Evolutionary conservation across 768 basidiomycete species (phyloP).

Genomic region (Russula emetica): DNA sequence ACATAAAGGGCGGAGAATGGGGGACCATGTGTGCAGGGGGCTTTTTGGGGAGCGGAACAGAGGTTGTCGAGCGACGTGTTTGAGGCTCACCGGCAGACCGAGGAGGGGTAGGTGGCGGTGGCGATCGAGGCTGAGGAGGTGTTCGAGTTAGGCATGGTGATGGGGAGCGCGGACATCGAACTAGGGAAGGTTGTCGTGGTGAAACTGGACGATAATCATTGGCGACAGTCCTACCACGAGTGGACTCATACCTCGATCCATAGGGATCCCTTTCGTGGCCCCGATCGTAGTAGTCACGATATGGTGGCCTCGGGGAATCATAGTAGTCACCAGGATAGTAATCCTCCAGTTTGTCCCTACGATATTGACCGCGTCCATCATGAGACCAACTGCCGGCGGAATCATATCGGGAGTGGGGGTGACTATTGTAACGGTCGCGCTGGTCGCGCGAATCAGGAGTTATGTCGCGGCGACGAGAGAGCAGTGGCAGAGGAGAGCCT

Average conservation of each 20-base stretch:
- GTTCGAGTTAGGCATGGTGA: conserved; percentile 27
- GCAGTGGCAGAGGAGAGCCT: conserved; percentile 18
- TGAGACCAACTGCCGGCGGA: conserved; percentile 17
- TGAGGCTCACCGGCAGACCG: conserved; percentile 18
- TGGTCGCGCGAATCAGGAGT: conserved; percentile 18
- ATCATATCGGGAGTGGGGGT: conserved; percentile 13
- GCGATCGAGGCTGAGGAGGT: conserved; percentile 27
- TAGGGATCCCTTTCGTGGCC: conserved; percentile 24
- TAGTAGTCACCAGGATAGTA: conserved; percentile 18
- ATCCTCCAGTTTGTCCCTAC: conserved; percentile 10
- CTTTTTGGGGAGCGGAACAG: conserved; percentile 25
- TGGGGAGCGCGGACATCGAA: conserved; percentile 23
- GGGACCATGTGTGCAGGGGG: not conserved
- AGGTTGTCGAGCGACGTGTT: conserved; percentile 36
- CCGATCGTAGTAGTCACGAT: conserved; percentile 16
- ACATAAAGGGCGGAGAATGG: conserved; percentile 7
- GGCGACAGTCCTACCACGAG: conserved; percentile 7
- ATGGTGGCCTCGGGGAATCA: conserved; percentile 15
- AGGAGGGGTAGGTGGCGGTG: conserved; percentile 30
- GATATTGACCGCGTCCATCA: conserved; percentile 21
- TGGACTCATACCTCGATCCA: conserved; percentile 13
- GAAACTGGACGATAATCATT: conserved; percentile 30
- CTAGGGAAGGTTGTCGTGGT: conserved; percentile 24
- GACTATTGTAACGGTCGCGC: conserved; percentile 9
- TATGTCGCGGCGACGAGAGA: conserved; percentile 16